Evolutionary conservation across 2,329 filamentous ascomycete genomes (phyloP).

Genomic region (Neopestalotiopsis sp.): DNA sequence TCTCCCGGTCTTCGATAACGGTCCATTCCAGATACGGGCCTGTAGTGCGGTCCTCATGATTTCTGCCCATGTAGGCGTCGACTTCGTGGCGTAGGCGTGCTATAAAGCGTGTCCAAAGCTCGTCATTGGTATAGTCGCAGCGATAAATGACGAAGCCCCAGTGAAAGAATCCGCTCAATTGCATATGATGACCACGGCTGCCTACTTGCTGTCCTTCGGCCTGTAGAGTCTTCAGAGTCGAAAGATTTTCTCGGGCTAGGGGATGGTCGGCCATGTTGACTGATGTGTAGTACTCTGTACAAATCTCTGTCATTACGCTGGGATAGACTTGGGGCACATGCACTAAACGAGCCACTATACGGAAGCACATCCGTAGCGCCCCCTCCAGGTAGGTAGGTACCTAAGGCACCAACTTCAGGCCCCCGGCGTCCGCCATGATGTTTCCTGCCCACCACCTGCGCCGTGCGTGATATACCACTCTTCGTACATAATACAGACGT

Average conservation of each 20-base stretch:
- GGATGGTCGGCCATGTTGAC: conserved; percentile 6
- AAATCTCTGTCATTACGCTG: too few species aligned
- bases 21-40: conserved; percentile 7
- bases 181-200: conserved; percentile 3
- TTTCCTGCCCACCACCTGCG: too few species aligned
- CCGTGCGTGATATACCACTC: too few species aligned
- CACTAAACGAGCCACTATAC: too few species aligned
- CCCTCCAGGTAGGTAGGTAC: too few species aligned
- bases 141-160: background rate
- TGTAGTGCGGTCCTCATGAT: conserved; percentile 5
- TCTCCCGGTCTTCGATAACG: background rate
- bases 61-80: conserved; percentile 4
- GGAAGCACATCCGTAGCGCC: too few species aligned
- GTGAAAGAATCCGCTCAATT: conserved; percentile 5
- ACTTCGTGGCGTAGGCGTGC: conserved; percentile 3
- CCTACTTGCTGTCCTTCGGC: conserved; percentile 6
- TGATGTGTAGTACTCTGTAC: background rate
- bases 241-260: conserved; percentile 4
- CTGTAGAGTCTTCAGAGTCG: conserved; percentile 1
- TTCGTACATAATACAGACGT: too few species aligned
- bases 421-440: too few species aligned
- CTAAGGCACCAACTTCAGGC: too few species aligned
- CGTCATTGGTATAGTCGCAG: conserved; percentile 1
- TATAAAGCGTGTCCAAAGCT: background rate
- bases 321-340: too few species aligned